Evolutionary conservation across 73 alveolate genomes (phyloP).

Genomic region (Paramecium caudatum): DNA sequence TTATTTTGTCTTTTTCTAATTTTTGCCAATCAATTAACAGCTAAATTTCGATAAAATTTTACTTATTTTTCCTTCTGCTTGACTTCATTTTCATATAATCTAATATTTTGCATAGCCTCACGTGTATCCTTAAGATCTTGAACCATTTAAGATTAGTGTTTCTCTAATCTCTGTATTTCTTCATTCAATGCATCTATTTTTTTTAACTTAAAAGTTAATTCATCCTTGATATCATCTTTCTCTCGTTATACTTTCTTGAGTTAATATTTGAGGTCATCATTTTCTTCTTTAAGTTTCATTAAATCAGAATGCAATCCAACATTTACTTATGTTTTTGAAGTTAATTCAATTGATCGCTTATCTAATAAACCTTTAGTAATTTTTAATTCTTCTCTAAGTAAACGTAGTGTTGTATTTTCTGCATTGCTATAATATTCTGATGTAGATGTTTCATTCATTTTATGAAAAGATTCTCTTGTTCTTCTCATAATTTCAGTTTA

Average conservation of each 20-base stretch:
- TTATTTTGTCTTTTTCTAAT: constrained; percentile 35
- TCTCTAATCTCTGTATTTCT: constrained; percentile 53
- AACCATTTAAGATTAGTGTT: constrained; percentile 3
- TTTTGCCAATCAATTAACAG: constrained; percentile 63
- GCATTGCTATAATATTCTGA: constrained; percentile 35
- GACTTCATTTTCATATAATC: constrained; percentile 31
- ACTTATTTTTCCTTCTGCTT: constrained; percentile 60
- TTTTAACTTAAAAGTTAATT: constrained; percentile 8
- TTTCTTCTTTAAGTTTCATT: background rate
- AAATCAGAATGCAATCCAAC: background rate
- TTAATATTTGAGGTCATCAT: constrained; percentile 8
- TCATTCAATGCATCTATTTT: constrained; percentile 62
- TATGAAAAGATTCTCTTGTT: constrained; percentile 20
- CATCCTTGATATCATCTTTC: constrained; percentile 26
- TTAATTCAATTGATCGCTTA: constrained; percentile 23
- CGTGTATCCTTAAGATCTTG: constrained; percentile 38
- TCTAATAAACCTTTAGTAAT: constrained; percentile 37
- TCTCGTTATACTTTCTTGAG: constrained; percentile 49
- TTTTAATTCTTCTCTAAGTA: constrained; percentile 43
- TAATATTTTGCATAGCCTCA: constrained; percentile 25
- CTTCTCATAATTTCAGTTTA: background rate
- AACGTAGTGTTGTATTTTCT: background rate
- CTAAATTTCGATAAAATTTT: background rate
- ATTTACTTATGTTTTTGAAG: background rate
- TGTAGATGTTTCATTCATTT: constrained; percentile 53